A percentile compares a stretch with the other conserved stretches of the same genome.
Conservation (phyloP, 176 grass and related monocot genomes). For the Carex littledalei region DNA sequence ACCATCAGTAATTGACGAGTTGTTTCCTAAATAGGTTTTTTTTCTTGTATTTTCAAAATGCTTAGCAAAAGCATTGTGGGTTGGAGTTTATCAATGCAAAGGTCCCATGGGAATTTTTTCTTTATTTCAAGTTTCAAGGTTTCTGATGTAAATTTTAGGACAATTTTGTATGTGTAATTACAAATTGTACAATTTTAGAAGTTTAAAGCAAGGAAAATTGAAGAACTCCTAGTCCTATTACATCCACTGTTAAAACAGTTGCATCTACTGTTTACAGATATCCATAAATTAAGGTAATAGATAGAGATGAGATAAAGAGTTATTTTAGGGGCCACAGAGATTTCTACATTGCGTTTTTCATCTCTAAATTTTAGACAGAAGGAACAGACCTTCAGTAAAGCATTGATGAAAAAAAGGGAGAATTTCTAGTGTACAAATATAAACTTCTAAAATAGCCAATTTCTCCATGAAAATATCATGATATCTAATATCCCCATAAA, state of each 20-base stretch:
- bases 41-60: neutral
- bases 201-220: neutral
- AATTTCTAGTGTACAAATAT: too few relatives aligned
- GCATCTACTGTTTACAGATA: neutral
- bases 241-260: neutral
- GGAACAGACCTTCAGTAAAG: neutral
- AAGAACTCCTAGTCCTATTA: neutral
- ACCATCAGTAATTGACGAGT: conserved; percentile 68
- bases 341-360: neutral
- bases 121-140: neutral
- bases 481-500: too few relatives aligned
- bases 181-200: neutral
- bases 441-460: too few relatives aligned
- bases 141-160: neutral
- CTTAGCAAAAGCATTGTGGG: neutral
- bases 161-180: neutral
- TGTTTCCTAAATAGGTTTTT: conserved; percentile 46
- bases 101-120: neutral
- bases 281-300: neutral
- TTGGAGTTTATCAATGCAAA: neutral
- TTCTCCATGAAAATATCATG: too few relatives aligned
- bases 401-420: neutral
- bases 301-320: neutral
- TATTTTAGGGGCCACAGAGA: neutral
- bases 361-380: neutral